phyloP scores from a whole-genome alignment of 805 yeast genomes.

The Candida morakotiae region DNA sequence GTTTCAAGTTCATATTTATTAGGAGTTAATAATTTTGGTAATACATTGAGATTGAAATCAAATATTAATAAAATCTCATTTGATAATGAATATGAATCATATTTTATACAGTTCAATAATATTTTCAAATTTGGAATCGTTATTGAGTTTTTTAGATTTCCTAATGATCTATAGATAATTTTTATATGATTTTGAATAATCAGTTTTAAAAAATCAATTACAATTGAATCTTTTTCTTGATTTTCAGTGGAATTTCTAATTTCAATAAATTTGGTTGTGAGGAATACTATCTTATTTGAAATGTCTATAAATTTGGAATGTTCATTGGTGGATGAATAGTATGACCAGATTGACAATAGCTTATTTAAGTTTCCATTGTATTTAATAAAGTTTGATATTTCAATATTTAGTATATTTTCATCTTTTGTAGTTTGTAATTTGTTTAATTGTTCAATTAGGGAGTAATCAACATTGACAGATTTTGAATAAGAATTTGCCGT shows the following conservation, averaged over 20 bases:
- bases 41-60: constrained; percentile 59
- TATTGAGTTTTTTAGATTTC: constrained; percentile 50
- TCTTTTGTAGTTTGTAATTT: constrained; percentile 4
- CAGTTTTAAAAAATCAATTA: constrained; percentile 41
- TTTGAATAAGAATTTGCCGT: too few relatives aligned
- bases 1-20: constrained; percentile 42
- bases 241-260: not conserved
- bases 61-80: constrained; percentile 61
- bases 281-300: constrained; percentile 37
- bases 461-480: constrained; percentile 13
- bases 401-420: too few relatives aligned
- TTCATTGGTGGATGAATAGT: constrained; percentile 45
- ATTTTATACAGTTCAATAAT: constrained; percentile 46
- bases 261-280: constrained; percentile 14
- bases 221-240: constrained; percentile 12
- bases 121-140: constrained; percentile 63
- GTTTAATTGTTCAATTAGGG: constrained; percentile 9
- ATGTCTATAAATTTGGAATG: constrained; percentile 46
- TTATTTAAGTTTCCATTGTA: constrained; percentile 25
- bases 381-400: too few relatives aligned
- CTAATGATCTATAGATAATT: constrained; percentile 64
- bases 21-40: constrained; percentile 62
- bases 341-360: constrained; percentile 39
- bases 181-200: constrained; percentile 56
- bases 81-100: constrained; percentile 42